Evolutionary conservation across 73 alveolate species (phyloP).

Genomic region (Paramecium bursaria): DNA sequence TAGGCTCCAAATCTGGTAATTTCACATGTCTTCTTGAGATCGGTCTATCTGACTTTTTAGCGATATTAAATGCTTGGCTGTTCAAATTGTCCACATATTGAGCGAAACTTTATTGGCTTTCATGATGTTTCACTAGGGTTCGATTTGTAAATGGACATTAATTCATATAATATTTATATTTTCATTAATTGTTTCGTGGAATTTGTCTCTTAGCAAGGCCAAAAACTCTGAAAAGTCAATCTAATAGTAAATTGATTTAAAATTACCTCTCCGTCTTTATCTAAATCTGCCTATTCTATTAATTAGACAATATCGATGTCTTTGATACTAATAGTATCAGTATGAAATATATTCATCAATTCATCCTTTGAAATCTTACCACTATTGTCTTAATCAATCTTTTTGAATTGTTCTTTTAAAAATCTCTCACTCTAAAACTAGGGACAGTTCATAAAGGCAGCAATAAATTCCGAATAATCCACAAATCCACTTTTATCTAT

Average conservation of each 20-base stretch:
- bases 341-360: constrained; percentile 36
- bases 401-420: constrained; percentile 61
- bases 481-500: constrained; percentile 46
- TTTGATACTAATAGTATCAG: constrained; percentile 13
- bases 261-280: constrained; percentile 62
- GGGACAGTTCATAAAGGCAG: not conserved
- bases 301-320: constrained; percentile 53
- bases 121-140: too few relatives aligned
- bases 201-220: constrained; percentile 26
- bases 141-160: too few relatives aligned
- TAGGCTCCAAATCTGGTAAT: too few relatives aligned
- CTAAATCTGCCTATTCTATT: constrained; percentile 37
- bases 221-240: constrained; percentile 54
- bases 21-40: too few relatives aligned
- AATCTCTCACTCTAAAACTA: constrained; percentile 46
- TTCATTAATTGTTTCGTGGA: too few relatives aligned
- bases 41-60: too few relatives aligned
- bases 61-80: too few relatives aligned
- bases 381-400: constrained; percentile 64
- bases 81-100: too few relatives aligned
- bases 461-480: constrained; percentile 38
- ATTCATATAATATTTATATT: too few relatives aligned
- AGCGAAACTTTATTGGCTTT: too few relatives aligned
- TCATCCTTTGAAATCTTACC: constrained; percentile 62
- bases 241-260: not conserved